phyloP scores from a whole-genome alignment of 2,329 filamentous ascomycete species.

The Aspergillus transmontanensis region DNA sequence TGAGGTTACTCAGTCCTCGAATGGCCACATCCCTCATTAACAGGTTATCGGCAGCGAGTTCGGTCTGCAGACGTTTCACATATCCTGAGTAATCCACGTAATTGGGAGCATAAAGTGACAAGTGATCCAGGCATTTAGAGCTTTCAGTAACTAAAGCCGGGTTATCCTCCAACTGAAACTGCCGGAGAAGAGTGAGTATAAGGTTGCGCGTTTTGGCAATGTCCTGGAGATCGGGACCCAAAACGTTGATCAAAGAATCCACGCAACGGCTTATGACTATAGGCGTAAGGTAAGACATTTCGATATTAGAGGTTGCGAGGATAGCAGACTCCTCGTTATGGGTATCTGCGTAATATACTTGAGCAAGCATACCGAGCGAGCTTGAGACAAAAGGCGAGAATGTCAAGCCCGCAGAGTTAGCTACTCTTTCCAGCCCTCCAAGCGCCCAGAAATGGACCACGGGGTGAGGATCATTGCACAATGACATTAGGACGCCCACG shows the following conservation, averaged over 20 bases:
- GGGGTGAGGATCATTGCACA: constrained; percentile 93
- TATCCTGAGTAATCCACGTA: constrained; percentile 84
- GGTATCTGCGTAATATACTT: constrained; percentile 87
- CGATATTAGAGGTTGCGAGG: constrained; percentile 83
- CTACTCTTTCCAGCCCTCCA: constrained; percentile 81
- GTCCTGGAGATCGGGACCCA: constrained; percentile 93
- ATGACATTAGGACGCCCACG: constrained; percentile 94
- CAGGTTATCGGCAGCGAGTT: constrained; percentile 69
- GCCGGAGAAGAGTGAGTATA: constrained; percentile 80
- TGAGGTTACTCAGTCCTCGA: constrained; percentile 87
- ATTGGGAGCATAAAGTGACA: constrained; percentile 87
- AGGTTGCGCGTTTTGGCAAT: constrained; percentile 88
- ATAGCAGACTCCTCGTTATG: constrained; percentile 84
- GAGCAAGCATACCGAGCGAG: constrained; percentile 89
- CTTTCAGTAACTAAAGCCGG: constrained; percentile 73
- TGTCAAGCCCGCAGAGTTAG: constrained; percentile 87
- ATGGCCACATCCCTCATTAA: constrained; percentile 78
- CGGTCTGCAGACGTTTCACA: constrained; percentile 76
- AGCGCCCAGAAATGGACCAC: constrained; percentile 96
- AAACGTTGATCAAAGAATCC: constrained; percentile 93
- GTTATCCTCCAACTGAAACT: constrained; percentile 78
- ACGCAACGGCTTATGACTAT: constrained; percentile 84
- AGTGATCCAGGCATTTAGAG: constrained; percentile 81
- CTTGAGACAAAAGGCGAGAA: constrained; percentile 90
- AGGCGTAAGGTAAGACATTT: constrained; percentile 79